Evolutionary conservation across 2,329 filamentous ascomycete species (phyloP), one percentile per base, ranked within the genome.

Genomic region (Beauveria sp.): DNA sequence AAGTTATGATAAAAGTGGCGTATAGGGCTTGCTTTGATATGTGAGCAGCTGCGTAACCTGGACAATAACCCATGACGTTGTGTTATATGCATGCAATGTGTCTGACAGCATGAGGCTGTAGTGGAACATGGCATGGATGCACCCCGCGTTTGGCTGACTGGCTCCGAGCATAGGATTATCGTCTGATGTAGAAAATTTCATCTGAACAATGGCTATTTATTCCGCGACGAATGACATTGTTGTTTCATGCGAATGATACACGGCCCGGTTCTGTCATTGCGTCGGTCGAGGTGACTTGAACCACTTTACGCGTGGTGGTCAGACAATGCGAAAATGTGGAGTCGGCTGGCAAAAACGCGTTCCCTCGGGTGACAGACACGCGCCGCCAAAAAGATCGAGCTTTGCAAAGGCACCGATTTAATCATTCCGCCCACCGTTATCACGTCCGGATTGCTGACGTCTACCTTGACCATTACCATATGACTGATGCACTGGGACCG

Each of bases 231-330:
- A 38, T 2, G 34, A 38, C 14, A 12, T 38, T 16, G 5, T 38
- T 38, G 34, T 38, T 38, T 38, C 34, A 38, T 38, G 34, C 12
- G 22, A 46, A 46, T 20, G 5, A 48, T 14, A 3, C 3, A 26
- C 6, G 24, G 31, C 28, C 5, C n/a, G 24, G 16, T 52, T 52
- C 12, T 26, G 16, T 26, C 42, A 18, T 43, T 10, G 42, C 22
- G 45, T 18, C 18, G 28, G 49, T 12, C 14, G n/a, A 38, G 28
- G n/a, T 40, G n/a, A 22, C 31, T 58, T 16, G 28, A 53, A 42
- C 43, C 55, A 58, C 55, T 58, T 49, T 51, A 60, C 56, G 56
- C 56, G 56, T 20, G 46, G 24, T 57, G 34, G 16, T n/a, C n/a
- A 22, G 38, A 31, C 6, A 18, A 26, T 14, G 18, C 18, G 48